Conservation (phyloP, 495 filamentous ascomycete species). For the Daldinia concentrica region DNA sequence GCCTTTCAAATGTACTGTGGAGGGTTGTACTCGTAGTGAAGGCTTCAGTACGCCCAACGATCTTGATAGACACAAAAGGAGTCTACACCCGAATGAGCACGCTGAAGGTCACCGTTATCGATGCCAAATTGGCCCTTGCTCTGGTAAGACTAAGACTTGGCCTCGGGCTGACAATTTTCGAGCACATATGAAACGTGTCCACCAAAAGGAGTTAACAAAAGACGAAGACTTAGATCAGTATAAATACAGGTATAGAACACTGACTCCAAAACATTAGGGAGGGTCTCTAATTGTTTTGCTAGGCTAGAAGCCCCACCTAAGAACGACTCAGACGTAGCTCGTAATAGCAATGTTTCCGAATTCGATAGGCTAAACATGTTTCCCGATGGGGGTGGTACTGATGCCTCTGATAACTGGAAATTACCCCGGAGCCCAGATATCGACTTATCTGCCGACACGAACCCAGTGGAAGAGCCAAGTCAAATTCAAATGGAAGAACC, state of each 20-base stretch:
- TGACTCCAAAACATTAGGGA: background rate
- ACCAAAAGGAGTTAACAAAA: slow-evolving; percentile 50
- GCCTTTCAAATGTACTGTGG: slow-evolving; percentile 71
- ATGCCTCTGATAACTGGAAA: slow-evolving; percentile 12
- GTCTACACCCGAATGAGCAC: slow-evolving; percentile 65
- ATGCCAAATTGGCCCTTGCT: slow-evolving; percentile 72
- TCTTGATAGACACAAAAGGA: slow-evolving; percentile 75
- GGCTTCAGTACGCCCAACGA: slow-evolving; percentile 90
- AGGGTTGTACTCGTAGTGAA: slow-evolving; percentile 64
- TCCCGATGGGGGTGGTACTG: background rate
- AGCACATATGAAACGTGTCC: slow-evolving; percentile 83
- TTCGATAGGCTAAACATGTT: slow-evolving; percentile 13
- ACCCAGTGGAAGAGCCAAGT: slow-evolving; percentile 12
- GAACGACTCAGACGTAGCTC: slow-evolving; percentile 7
- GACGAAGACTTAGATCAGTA: slow-evolving; percentile 63
- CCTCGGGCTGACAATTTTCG: slow-evolving; percentile 92
- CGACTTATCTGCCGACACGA: slow-evolving; percentile 22
- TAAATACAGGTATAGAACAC: slow-evolving; percentile 60
- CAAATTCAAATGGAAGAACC: slow-evolving; percentile 28
- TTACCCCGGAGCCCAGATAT: slow-evolving; percentile 16
- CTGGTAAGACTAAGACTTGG: slow-evolving; percentile 78
- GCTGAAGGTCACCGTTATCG: slow-evolving; percentile 68
- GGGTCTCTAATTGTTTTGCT: slow-evolving; percentile 27
- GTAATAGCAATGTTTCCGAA: slow-evolving; percentile 13
- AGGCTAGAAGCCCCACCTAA: slow-evolving; percentile 18